Conservation (phyloP, 2,329 filamentous ascomycete species). For the Fusarium acutatum region DNA sequence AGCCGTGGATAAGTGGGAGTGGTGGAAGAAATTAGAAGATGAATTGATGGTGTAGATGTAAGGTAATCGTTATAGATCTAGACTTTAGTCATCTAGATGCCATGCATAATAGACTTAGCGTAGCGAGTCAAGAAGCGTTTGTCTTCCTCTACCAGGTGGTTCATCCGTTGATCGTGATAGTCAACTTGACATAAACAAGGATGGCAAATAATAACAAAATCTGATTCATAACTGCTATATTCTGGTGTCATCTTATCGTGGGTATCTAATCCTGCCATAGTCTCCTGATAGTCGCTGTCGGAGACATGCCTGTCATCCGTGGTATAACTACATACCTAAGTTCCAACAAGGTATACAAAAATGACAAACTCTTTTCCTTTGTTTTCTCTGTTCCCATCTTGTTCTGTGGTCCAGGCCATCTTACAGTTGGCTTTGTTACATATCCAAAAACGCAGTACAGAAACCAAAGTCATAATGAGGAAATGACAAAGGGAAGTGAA, state of each 20-base stretch:
- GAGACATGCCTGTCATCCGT: not conserved
- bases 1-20: slow-evolving; percentile 25
- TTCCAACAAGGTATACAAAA: slow-evolving; percentile 20
- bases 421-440: slow-evolving; percentile 2
- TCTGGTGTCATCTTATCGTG: slow-evolving; percentile 9
- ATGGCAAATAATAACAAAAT: not conserved
- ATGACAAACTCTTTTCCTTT: not conserved
- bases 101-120: not conserved
- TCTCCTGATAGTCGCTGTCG: not conserved
- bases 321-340: slow-evolving; percentile 23
- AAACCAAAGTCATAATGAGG: not conserved
- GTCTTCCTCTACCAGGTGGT: not conserved
- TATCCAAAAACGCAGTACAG: not conserved
- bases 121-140: not conserved
- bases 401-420: slow-evolving; percentile 28
- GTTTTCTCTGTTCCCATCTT: slow-evolving; percentile 4
- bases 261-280: slow-evolving; percentile 28
- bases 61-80: not conserved
- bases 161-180: not conserved
- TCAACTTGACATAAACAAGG: not conserved
- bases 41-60: slow-evolving; percentile 43
- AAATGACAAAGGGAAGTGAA: slow-evolving; percentile 2
- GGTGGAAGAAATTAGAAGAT: slow-evolving; percentile 44
- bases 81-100: not conserved
- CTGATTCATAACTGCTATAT: not conserved